Base-by-base conservation (phyloP, 2,329 filamentous ascomycete species). In the Penicillium oxalicum region DNA sequence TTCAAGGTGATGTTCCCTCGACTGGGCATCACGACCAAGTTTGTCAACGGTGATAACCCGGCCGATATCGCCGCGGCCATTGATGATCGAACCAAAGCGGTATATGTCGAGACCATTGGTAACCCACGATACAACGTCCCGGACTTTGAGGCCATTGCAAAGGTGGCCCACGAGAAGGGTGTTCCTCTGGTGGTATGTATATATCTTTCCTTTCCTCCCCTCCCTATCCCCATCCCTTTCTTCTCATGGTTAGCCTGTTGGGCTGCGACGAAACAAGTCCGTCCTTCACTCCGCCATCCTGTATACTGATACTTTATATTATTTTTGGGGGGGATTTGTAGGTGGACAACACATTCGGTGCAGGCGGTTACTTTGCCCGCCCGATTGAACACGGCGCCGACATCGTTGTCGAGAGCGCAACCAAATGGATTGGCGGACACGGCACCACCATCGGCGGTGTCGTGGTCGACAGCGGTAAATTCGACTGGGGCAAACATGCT, bases 391-490 rank as follows among this genome's bases (percentile, higher is more conserved):
- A 95, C 69, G 91, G 91, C 47, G 91, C 88, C 55, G 91, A 96
- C 66, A 95, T 96, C 52, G 86, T 96, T 45, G 88, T 95, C 25
- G 90, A 96, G 77, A 93, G 87, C 35, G 90, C 90, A 9, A 95
- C 91, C 50, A 96, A 96, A 72, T 96, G 91, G 91, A 96, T 97
- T 54, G 91, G 91, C 49, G 91, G 91, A 37, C 91, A 97, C 70
- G 91, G 91, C 52, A 95, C 91, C 36, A 95, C 91, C 26, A 87
- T 96, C 57, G 91, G 80, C 49, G 91, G 91, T 52, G 80, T 95
- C 38, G 80, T 96, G 32, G 77, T 96, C 55, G 91, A 96, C 74
- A 82, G 84, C 57, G 91, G 91, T 62, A 93, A 89, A 68, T 97
- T 96, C 67, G 86, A 95, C 76, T 97, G 91, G 91, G 88, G 87